These are phyloP conservation scores for Geotrichum phurueaensis DNA, from an alignment of 1,139 yeast genomes.

Conservation along the genomic window DNA sequence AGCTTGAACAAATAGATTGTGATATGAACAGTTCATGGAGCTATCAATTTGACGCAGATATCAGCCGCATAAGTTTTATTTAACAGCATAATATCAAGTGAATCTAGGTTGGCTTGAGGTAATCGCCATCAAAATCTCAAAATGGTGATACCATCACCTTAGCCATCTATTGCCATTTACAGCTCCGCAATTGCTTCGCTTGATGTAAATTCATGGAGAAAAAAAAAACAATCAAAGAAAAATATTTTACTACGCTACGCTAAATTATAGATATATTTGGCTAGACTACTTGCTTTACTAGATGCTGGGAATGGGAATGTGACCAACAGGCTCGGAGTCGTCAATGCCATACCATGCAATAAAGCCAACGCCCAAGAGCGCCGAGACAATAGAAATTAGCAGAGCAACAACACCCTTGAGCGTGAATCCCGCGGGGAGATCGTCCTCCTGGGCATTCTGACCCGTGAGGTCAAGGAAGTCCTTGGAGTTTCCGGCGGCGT, in stretches of 20 bases:
- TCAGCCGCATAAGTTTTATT: no score
- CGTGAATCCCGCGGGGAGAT: constrained; percentile 82
- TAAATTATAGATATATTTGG: background rate
- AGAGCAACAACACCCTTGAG: constrained; percentile 84
- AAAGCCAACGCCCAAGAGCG: constrained; percentile 68
- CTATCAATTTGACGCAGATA: no score
- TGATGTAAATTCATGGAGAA: no score
- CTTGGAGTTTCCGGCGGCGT: constrained; percentile 75
- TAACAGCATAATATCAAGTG: no score
- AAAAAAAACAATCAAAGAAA: background rate
- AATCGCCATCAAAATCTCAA: no score
- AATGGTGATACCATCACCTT: no score
- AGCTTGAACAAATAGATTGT: no score
- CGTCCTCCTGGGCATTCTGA: constrained; percentile 56
- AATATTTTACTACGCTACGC: background rate
- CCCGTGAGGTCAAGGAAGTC: constrained; percentile 65
- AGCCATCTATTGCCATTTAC: no score
- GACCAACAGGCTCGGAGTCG: constrained; percentile 36
- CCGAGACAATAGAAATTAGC: constrained; percentile 71
- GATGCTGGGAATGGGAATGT: background rate
- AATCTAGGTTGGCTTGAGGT: no score
- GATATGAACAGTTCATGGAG: no score
- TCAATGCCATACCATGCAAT: constrained; percentile 78
- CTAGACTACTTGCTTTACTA: background rate
- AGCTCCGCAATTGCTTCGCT: no score